Percentiles rank a stretch among this genome's conserved stretches.
Evolutionary conservation across 164 flowering plant genomes (phyloP).

Genomic region (Liriodendron chinense): DNA sequence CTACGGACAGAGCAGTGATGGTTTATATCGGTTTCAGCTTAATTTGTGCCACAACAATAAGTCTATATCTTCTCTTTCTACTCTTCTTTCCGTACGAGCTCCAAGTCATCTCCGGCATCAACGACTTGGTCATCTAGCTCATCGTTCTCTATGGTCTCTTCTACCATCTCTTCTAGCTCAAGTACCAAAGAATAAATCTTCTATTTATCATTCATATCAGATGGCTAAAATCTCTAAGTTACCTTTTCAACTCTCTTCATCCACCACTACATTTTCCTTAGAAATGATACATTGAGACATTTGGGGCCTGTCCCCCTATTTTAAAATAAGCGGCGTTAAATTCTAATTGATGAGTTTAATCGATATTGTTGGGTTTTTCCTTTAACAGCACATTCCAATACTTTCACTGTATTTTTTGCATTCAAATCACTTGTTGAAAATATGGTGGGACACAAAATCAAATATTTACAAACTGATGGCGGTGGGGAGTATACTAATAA

Average conservation of each 20-base stretch:
- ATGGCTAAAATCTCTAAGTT: background rate
- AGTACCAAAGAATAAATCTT: no score
- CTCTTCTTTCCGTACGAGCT: background rate
- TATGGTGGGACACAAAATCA: background rate
- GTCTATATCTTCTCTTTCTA: background rate
- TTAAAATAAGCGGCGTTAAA: background rate
- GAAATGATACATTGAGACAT: background rate
- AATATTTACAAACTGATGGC: background rate
- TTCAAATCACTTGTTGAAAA: background rate
- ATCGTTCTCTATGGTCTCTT: background rate
- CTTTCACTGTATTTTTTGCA: background rate
- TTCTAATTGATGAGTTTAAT: conserved; percentile 3
- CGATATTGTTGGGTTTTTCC: background rate
- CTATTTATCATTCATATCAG: background rate
- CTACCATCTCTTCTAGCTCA: background rate
- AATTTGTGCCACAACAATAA: background rate
- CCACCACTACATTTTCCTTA: background rate
- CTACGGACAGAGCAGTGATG: background rate
- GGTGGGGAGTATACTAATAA: background rate
- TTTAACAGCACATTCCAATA: background rate
- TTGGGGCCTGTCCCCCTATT: background rate
- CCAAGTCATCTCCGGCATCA: background rate
- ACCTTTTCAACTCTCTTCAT: background rate
- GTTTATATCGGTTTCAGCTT: background rate
- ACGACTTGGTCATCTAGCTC: background rate